Conservation (phyloP, 148 eudicot species). For the Rhododendron henanense region DNA sequence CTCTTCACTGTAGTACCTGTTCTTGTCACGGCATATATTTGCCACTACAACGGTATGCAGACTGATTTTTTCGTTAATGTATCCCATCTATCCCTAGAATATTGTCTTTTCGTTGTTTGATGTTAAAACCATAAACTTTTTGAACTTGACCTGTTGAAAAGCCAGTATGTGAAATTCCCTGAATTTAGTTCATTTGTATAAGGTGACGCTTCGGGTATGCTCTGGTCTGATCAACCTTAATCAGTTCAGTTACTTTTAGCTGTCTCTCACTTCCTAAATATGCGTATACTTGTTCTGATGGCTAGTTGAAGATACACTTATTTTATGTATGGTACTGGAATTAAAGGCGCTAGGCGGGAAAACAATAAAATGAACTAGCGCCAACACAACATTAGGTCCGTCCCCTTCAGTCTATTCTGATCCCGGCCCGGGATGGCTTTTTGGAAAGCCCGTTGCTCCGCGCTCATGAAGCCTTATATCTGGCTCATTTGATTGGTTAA, state of each 20-base stretch:
- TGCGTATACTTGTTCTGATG: background rate
- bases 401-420: background rate
- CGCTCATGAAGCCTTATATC: background rate
- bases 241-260: background rate
- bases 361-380: background rate
- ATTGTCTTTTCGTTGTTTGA: background rate
- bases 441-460: background rate
- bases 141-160: background rate
- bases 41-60: slow-evolving; percentile 82
- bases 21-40: slow-evolving; percentile 85
- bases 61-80: background rate
- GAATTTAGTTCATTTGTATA: background rate
- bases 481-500: background rate
- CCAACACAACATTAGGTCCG: background rate
- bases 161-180: background rate
- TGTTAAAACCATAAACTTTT: background rate
- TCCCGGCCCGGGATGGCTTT: background rate
- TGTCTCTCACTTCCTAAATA: background rate
- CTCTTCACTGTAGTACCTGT: slow-evolving; percentile 89
- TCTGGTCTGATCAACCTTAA: background rate
- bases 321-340: background rate
- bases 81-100: background rate
- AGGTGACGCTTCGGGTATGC: background rate
- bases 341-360: background rate
- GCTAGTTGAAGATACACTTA: background rate